These are phyloP conservation scores for Blastobotrys buckinghamii DNA, from an alignment of 1,139 yeast species.

Conservation along the genomic window DNA sequence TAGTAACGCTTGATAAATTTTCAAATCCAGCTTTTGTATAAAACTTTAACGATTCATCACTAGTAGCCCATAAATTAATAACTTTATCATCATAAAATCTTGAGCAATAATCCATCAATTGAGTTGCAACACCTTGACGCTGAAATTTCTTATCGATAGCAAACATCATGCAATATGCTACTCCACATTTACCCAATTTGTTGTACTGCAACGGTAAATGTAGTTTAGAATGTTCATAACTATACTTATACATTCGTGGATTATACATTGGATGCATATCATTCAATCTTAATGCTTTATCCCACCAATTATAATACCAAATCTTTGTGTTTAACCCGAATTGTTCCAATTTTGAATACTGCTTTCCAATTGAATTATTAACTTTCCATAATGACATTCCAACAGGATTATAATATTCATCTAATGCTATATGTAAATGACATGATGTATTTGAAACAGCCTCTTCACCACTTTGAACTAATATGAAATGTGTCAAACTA, in stretches of 20 bases:
- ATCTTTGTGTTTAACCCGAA: neutral
- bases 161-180: constrained; percentile 1
- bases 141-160: neutral
- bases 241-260: neutral
- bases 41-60: neutral
- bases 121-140: neutral
- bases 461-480: neutral
- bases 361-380: neutral
- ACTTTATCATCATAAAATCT: neutral
- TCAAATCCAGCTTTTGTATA: neutral
- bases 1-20: neutral
- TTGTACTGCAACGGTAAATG: neutral
- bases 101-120: neutral
- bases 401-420: neutral
- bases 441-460: neutral
- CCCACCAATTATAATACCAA: neutral
- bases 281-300: neutral
- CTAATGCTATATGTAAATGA: neutral
- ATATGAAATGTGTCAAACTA: neutral
- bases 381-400: neutral
- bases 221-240: neutral
- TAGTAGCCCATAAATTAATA: constrained; percentile 1
- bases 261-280: constrained; percentile 3
- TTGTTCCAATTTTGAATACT: neutral
- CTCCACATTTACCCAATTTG: neutral